Conservation (phyloP, 768 basidiomycete genomes). For the Grammothele lineata region DNA sequence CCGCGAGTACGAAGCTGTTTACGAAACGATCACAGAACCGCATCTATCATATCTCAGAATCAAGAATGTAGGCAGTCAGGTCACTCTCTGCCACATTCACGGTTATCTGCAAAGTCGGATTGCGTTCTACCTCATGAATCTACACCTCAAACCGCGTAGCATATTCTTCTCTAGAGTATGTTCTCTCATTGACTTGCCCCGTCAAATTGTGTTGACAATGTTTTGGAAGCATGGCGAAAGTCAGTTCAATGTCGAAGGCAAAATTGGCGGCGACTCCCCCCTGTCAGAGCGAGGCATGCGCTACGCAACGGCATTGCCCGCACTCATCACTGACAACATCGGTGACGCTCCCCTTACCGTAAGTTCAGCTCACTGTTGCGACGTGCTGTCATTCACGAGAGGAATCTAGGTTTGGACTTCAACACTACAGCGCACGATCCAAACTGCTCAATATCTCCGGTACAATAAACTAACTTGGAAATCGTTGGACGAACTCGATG, state of each 20-base stretch:
- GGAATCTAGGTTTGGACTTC: slow-evolving; percentile 89
- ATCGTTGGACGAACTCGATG: slow-evolving; percentile 95
- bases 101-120: slow-evolving; percentile 96
- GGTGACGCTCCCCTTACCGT: slow-evolving; percentile 87
- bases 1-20: slow-evolving; percentile 89
- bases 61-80: slow-evolving; percentile 88
- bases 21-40: slow-evolving; percentile 92
- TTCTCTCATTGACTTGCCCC: slow-evolving; percentile 9
- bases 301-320: slow-evolving; percentile 84
- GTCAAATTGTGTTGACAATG: too few relatives aligned
- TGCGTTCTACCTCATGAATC: slow-evolving; percentile 97
- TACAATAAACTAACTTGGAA: slow-evolving; percentile 98
- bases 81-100: slow-evolving; percentile 80
- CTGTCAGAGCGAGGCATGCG: slow-evolving; percentile 80
- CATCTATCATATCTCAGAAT: slow-evolving; percentile 89
- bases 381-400: neutral
- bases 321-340: slow-evolving; percentile 83
- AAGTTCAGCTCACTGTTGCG: slow-evolving; percentile 16
- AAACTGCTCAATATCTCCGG: slow-evolving; percentile 78
- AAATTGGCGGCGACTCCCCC: slow-evolving; percentile 95
- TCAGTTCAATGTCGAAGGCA: slow-evolving; percentile 92
- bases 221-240: slow-evolving; percentile 88
- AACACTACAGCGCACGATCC: slow-evolving; percentile 89
- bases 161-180: slow-evolving; percentile 94
- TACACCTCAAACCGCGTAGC: slow-evolving; percentile 93